Conservation (phyloP, 495 filamentous ascomycete species). For the Tuber microsphaerosporum region DNA sequence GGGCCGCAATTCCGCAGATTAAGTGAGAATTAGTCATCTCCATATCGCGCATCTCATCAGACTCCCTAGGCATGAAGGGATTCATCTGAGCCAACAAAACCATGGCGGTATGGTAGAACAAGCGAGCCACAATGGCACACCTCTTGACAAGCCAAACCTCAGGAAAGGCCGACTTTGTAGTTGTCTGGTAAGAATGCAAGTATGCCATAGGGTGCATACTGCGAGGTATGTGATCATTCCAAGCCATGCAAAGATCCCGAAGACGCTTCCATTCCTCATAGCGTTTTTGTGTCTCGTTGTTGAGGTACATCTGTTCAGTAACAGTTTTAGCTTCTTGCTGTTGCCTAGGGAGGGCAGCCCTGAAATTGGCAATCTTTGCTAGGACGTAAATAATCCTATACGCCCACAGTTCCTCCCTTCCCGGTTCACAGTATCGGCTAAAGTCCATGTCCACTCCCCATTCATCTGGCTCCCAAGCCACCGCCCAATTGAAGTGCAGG, state of each 20-base stretch:
- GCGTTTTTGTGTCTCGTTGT: constrained; percentile 49
- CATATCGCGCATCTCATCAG: constrained; percentile 61
- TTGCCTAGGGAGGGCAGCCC: constrained; percentile 49
- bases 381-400: constrained; percentile 85
- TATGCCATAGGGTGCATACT: constrained; percentile 84
- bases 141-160: constrained; percentile 84
- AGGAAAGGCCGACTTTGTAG: constrained; percentile 68
- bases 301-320: constrained; percentile 52
- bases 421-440: constrained; percentile 43
- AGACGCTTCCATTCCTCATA: constrained; percentile 72
- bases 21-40: constrained; percentile 67
- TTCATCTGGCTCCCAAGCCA: constrained; percentile 84
- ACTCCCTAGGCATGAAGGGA: constrained; percentile 52
- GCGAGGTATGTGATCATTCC: constrained; percentile 67
- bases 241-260: constrained; percentile 67
- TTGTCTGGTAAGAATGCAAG: constrained; percentile 60
- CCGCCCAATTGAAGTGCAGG: constrained; percentile 76
- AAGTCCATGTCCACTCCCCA: constrained; percentile 89
- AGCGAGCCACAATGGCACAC: constrained; percentile 66
- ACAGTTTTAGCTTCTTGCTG: constrained; percentile 52
- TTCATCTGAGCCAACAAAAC: constrained; percentile 73
- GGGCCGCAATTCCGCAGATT: constrained; percentile 80
- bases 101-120: constrained; percentile 88
- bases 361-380: constrained; percentile 80
- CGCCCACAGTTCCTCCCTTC: constrained; percentile 79